Conservation (phyloP, 768 basidiomycete species). For the Leccinum uliginosum region DNA sequence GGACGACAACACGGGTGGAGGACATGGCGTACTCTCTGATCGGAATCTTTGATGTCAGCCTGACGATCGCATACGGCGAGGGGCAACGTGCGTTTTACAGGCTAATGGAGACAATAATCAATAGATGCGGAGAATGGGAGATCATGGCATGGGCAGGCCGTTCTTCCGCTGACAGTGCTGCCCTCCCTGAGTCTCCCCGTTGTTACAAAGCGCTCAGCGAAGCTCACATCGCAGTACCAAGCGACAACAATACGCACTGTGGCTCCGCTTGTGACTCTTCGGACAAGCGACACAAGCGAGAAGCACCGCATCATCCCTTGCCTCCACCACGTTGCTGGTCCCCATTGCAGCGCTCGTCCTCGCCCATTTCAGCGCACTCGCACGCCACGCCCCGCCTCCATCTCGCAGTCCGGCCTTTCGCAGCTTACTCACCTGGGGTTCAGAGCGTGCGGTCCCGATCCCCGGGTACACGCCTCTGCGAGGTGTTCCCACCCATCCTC, state of each 20-base stretch:
- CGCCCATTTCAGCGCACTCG: neutral
- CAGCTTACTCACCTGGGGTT: neutral
- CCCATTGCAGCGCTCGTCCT: neutral
- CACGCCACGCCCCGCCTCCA: neutral
- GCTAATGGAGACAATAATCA: conserved; percentile 28
- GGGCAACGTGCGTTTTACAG: conserved; percentile 30
- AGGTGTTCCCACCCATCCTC: neutral
- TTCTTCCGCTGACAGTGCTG: conserved; percentile 24
- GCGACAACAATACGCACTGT: neutral
- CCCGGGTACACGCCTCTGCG: neutral
- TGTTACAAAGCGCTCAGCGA: conserved; percentile 24
- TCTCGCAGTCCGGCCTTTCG: neutral
- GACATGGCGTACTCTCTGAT: conserved; percentile 32
- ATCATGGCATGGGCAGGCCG: conserved; percentile 30
- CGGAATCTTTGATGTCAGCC: conserved; percentile 31
- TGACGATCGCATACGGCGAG: conserved; percentile 34
- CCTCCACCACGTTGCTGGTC: neutral
- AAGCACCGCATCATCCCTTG: neutral
- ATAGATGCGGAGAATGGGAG: conserved; percentile 29
- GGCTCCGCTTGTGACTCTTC: neutral
- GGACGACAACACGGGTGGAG: conserved; percentile 32
- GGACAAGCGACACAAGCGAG: neutral
- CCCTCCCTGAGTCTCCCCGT: conserved; percentile 29
- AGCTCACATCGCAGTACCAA: neutral
- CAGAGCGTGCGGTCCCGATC: neutral